Evolutionary conservation across 164 flowering plant species (phyloP).

Genomic region (Vitis riparia): DNA sequence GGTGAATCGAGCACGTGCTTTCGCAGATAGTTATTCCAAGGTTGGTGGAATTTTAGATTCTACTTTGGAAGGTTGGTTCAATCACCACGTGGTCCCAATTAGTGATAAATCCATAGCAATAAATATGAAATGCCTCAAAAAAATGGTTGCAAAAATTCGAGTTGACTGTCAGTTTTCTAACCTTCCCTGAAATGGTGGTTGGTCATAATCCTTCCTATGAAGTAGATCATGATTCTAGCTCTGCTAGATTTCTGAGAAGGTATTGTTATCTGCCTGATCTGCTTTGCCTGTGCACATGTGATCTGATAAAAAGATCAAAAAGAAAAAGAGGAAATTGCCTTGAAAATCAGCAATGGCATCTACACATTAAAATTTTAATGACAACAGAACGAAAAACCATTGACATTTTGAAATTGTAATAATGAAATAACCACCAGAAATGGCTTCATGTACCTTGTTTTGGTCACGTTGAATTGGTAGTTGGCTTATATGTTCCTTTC

Average conservation of each 20-base stretch:
- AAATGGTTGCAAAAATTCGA: not conserved
- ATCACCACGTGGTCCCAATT: not conserved
- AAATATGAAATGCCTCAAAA: not conserved
- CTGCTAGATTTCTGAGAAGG: not conserved
- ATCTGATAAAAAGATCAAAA: too few relatives aligned
- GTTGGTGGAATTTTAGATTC: slow-evolving; percentile 31
- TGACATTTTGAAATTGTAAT: not conserved
- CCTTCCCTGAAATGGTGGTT: not conserved
- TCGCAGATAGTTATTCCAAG: slow-evolving; percentile 95
- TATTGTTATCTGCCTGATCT: too few relatives aligned
- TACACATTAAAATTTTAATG: too few relatives aligned
- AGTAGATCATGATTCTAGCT: not conserved
- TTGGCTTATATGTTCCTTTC: too few relatives aligned
- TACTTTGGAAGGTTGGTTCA: not conserved
- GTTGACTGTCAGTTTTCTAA: too few relatives aligned
- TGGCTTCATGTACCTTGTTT: too few relatives aligned
- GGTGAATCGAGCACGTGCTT: slow-evolving; percentile 77
- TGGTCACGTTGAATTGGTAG: too few relatives aligned
- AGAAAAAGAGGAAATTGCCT: not conserved
- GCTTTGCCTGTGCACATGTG: too few relatives aligned
- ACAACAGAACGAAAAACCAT: not conserved
- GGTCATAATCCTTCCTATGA: not conserved
- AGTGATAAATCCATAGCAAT: not conserved
- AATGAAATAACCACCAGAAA: not conserved
- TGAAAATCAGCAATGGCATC: not conserved